phyloP scores from a whole-genome alignment of 345 rosid species.

The Tarenaya hassleriana region DNA sequence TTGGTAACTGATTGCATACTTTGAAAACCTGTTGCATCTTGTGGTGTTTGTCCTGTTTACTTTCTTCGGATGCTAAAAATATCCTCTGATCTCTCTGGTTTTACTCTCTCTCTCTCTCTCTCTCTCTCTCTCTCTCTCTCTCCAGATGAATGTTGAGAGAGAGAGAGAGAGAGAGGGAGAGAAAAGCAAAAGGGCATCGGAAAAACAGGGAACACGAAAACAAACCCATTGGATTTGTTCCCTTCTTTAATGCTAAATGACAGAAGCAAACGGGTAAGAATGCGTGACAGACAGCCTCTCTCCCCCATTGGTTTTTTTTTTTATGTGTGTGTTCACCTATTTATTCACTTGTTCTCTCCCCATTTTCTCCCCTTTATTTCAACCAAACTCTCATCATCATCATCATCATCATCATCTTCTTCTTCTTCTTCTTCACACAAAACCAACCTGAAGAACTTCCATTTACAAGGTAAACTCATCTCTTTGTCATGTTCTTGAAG shows the following conservation, averaged over 20 bases:
- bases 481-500: conserved; percentile 13
- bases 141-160: too few species aligned
- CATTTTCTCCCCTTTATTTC: neutral
- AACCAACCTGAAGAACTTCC: too few species aligned
- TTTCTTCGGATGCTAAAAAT: conserved; percentile 9
- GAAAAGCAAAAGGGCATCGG: conserved; percentile 18
- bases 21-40: too few species aligned
- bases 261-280: conserved; percentile 25
- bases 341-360: neutral
- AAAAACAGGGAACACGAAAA: conserved; percentile 24
- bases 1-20: too few species aligned
- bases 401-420: too few species aligned
- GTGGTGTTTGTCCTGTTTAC: too few species aligned
- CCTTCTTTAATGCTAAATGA: conserved; percentile 22
- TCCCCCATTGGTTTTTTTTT: conserved; percentile 15
- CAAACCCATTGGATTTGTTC: conserved; percentile 23
- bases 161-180: conserved; percentile 12
- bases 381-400: conserved; percentile 15
- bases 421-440: too few species aligned
- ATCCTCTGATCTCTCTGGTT: conserved; percentile 10
- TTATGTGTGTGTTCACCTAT: neutral
- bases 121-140: neutral
- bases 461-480: too few species aligned
- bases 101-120: conserved; percentile 11
- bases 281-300: conserved; percentile 33